Percentiles rank a stretch among this genome's conserved stretches.
These are phyloP conservation scores for Ambrosiella xylebori DNA, from an alignment of 2,329 filamentous ascomycete genomes.

Conservation along the genomic window DNA sequence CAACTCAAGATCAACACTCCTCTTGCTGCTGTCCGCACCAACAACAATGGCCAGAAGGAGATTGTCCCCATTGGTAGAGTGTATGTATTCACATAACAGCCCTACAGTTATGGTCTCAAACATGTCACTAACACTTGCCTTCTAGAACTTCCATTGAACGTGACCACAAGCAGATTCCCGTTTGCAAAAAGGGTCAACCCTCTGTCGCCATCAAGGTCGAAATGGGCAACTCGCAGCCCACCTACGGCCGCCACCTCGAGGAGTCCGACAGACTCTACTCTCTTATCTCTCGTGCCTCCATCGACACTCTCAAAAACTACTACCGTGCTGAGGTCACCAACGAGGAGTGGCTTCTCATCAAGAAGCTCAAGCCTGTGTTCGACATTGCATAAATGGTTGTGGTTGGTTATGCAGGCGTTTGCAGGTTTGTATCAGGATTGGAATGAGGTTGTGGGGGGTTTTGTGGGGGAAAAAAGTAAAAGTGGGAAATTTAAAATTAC, in stretches of 20 bases:
- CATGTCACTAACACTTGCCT: conserved; percentile 16
- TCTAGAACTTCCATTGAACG: conserved; percentile 82
- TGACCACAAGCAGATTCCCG: conserved; percentile 83
- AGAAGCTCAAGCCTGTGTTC: conserved; percentile 88
- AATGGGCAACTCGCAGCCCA: conserved; percentile 75
- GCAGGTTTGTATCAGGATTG: neutral
- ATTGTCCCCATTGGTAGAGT: conserved; percentile 78
- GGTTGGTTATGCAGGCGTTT: neutral
- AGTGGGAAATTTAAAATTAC: neutral
- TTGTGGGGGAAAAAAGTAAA: neutral
- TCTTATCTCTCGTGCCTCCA: conserved; percentile 69
- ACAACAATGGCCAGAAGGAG: conserved; percentile 68
- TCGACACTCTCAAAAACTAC: conserved; percentile 91
- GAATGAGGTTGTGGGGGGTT: neutral
- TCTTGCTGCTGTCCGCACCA: conserved; percentile 70
- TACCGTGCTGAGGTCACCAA: conserved; percentile 74
- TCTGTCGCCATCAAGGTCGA: conserved; percentile 97
- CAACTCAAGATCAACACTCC: conserved; percentile 75
- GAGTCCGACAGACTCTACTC: conserved; percentile 81
- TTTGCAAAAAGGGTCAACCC: conserved; percentile 94
- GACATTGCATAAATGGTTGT: conserved; percentile 49
- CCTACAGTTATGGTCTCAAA: neutral
- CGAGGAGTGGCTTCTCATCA: conserved; percentile 89
- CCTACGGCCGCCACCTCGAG: conserved; percentile 88
- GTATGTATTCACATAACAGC: conserved; percentile 38